phyloP scores from a whole-genome alignment of 257 asterid species.

The Solanum acaule region DNA sequence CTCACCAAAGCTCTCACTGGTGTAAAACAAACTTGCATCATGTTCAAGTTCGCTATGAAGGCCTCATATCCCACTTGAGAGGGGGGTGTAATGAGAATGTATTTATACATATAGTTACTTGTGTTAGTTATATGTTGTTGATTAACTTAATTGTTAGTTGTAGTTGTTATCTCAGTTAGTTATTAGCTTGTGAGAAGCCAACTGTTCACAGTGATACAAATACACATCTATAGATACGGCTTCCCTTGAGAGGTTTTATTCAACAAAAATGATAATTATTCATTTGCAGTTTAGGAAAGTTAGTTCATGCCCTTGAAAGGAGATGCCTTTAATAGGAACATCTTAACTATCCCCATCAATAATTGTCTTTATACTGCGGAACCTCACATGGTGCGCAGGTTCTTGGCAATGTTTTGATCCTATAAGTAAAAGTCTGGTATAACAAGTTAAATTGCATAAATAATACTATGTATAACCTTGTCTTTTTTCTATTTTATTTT shows the following conservation, averaged over 20 bases:
- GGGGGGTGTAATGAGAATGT: too few species aligned
- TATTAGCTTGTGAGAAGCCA: not conserved
- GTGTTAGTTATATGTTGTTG: not conserved
- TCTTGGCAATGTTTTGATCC: not conserved
- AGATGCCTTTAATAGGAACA: not conserved
- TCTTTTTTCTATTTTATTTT: not conserved
- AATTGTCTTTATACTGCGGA: not conserved
- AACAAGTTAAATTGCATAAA: not conserved
- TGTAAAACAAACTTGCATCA: not conserved
- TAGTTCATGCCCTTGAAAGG: not conserved
- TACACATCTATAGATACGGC: not conserved
- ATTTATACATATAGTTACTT: not conserved
- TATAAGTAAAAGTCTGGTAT: not conserved
- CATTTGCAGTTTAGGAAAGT: not conserved
- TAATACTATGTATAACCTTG: not conserved
- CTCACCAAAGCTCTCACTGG: not conserved
- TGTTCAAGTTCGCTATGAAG: not conserved
- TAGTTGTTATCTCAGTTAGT: not conserved
- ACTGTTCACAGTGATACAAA: not conserved
- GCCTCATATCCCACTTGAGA: not conserved
- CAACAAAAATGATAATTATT: not conserved
- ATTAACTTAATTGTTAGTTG: not conserved
- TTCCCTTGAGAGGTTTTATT: not conserved
- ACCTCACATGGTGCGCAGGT: not conserved
- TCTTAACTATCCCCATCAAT: not conserved